These are phyloP conservation scores for Ashbya aceris DNA, from an alignment of 1,139 yeast species.

Conservation along the genomic window DNA sequence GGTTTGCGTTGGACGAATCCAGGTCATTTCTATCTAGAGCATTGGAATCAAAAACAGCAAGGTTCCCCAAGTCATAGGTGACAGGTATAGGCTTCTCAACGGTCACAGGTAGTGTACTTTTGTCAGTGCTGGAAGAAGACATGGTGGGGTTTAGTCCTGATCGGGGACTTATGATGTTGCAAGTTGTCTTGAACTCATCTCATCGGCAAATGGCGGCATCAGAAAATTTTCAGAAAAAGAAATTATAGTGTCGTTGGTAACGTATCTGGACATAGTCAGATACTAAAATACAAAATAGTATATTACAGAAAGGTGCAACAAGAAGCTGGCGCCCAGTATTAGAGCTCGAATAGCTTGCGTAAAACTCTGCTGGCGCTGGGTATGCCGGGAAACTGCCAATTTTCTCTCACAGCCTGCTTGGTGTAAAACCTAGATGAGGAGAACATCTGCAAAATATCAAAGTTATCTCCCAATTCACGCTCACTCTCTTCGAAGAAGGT, in stretches of 20 bases:
- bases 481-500: constrained; percentile 11
- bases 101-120: constrained; percentile 48
- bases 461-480: constrained; percentile 25
- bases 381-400: constrained; percentile 18
- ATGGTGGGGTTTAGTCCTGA: background rate
- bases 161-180: background rate
- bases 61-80: constrained; percentile 74
- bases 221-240: background rate
- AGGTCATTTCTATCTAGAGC: constrained; percentile 60
- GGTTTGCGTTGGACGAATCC: constrained; percentile 39
- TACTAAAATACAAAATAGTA: no score
- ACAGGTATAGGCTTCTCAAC: constrained; percentile 87
- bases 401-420: constrained; percentile 26
- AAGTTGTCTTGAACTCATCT: background rate
- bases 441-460: constrained; percentile 31
- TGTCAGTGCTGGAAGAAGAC: background rate
- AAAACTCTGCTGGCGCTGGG: constrained; percentile 27
- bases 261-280: background rate
- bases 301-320: background rate
- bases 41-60: constrained; percentile 78
- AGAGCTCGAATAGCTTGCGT: constrained; percentile 30
- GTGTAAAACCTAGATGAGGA: constrained; percentile 24
- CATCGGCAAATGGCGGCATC: background rate
- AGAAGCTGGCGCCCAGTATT: background rate
- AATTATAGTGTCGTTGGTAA: background rate